phyloP scores from a whole-genome alignment of 805 yeast species.

The Candida mattraensis region DNA sequence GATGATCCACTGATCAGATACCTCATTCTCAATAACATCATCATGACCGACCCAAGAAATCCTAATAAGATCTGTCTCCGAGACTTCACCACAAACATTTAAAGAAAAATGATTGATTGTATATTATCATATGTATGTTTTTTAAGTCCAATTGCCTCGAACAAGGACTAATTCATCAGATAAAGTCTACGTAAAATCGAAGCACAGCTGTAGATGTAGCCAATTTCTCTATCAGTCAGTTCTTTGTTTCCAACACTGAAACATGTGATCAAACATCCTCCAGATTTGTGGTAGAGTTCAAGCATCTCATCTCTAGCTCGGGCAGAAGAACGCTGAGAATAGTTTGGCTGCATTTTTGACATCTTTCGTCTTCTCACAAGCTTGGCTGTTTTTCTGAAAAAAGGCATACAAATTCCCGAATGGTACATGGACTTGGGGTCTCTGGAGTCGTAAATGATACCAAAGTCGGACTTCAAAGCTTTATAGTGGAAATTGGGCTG shows the following conservation, averaged over 20 bases:
- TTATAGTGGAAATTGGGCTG: conserved; percentile 40
- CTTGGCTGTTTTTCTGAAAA: conserved; percentile 43
- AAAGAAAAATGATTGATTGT: conserved; percentile 10
- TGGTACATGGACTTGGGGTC: conserved; percentile 36
- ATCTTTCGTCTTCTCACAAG: conserved; percentile 39
- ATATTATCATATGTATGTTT: conserved; percentile 9
- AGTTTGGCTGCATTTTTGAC: conserved; percentile 7
- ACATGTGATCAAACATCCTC: conserved; percentile 51
- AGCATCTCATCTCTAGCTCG: conserved; percentile 24
- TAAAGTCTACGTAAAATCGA: conserved; percentile 50
- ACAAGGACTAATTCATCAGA: conserved; percentile 30
- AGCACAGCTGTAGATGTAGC: conserved; percentile 46
- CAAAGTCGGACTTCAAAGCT: conserved; percentile 53
- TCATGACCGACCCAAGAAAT: conserved; percentile 28
- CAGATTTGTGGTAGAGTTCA: conserved; percentile 48
- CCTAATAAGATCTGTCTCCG: conserved; percentile 30
- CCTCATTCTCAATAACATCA: conserved; percentile 28
- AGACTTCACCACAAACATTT: conserved; percentile 21
- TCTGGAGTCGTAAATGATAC: conserved; percentile 41
- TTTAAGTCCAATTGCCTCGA: background rate
- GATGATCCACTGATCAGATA: conserved; percentile 37
- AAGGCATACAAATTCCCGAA: conserved; percentile 55
- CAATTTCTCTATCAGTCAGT: conserved; percentile 39
- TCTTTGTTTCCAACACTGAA: conserved; percentile 37
- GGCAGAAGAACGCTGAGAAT: conserved; percentile 7